Evolutionary conservation across 768 basidiomycete species (phyloP).

Genomic region (Flagelloscypha sp.): DNA sequence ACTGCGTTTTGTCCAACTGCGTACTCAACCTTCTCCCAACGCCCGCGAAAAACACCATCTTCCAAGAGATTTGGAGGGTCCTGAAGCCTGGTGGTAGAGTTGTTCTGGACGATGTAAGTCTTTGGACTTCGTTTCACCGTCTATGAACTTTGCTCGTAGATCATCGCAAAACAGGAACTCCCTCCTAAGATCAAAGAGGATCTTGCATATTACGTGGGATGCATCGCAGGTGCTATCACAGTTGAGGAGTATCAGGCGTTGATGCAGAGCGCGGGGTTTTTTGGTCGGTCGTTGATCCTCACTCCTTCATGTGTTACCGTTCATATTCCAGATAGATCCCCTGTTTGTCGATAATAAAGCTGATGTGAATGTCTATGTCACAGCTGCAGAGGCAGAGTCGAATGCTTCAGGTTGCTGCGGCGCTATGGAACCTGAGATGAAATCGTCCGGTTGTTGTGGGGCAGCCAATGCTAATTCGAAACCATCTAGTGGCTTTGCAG

Average conservation of each 20-base stretch:
- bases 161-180: constrained; percentile 37
- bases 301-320: not conserved
- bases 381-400: constrained; percentile 4
- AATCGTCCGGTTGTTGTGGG: constrained; percentile 13
- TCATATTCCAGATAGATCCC: constrained; percentile 23
- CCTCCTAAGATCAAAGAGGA: constrained; percentile 34
- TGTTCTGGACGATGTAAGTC: constrained; percentile 40
- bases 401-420: too few species aligned
- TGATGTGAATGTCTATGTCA: constrained; percentile 33
- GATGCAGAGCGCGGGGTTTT: constrained; percentile 32
- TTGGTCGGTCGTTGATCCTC: constrained; percentile 19
- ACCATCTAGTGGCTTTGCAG: too few species aligned
- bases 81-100: constrained; percentile 52
- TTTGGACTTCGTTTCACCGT: too few species aligned
- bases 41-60: constrained; percentile 29
- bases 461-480: constrained; percentile 4
- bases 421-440: too few species aligned
- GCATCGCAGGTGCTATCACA: constrained; percentile 37
- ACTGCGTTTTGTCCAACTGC: constrained; percentile 53
- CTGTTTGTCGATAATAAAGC: constrained; percentile 30
- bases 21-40: constrained; percentile 43
- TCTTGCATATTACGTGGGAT: constrained; percentile 32
- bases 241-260: constrained; percentile 29
- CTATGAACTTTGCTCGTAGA: constrained; percentile 22
- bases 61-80: constrained; percentile 41